Percentiles rank a stretch among this genome's conserved stretches.
Conservation (phyloP, 495 filamentous ascomycete genomes). For the Aspergillus conjunctus region DNA sequence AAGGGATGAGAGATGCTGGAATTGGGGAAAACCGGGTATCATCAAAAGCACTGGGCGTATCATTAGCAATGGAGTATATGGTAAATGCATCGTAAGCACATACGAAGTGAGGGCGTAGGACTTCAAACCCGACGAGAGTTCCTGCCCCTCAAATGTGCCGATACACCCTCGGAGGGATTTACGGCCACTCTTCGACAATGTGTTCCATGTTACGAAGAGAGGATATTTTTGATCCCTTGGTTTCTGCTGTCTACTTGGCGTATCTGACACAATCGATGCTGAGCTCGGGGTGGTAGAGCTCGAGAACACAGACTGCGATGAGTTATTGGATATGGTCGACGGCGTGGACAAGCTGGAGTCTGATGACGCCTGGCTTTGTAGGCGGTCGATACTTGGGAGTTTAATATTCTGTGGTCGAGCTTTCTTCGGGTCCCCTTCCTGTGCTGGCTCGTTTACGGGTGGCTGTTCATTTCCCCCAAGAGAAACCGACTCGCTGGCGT, state of each 20-base stretch:
- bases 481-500: constrained; percentile 27
- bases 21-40: constrained; percentile 86
- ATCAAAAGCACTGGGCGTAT: constrained; percentile 69
- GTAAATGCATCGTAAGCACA: constrained; percentile 27
- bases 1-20: constrained; percentile 62
- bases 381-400: constrained; percentile 36
- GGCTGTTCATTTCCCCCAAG: constrained; percentile 27
- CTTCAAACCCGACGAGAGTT: constrained; percentile 69
- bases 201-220: constrained; percentile 97
- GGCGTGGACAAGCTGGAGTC: constrained; percentile 50
- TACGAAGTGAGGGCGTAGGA: constrained; percentile 85
- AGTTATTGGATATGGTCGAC: constrained; percentile 47
- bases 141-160: constrained; percentile 86
- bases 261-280: constrained; percentile 36
- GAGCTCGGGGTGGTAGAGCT: constrained; percentile 52
- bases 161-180: constrained; percentile 89
- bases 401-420: constrained; percentile 30
- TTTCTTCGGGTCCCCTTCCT: constrained; percentile 25
- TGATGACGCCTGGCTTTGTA: constrained; percentile 39
- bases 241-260: constrained; percentile 18
- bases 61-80: constrained; percentile 10
- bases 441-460: constrained; percentile 30
- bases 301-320: constrained; percentile 43
- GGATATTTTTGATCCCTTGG: constrained; percentile 52
- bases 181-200: constrained; percentile 58